These are phyloP conservation scores for Phoma herbarum DNA, from an alignment of 2,329 filamentous ascomycete species.

Conservation along the genomic window DNA sequence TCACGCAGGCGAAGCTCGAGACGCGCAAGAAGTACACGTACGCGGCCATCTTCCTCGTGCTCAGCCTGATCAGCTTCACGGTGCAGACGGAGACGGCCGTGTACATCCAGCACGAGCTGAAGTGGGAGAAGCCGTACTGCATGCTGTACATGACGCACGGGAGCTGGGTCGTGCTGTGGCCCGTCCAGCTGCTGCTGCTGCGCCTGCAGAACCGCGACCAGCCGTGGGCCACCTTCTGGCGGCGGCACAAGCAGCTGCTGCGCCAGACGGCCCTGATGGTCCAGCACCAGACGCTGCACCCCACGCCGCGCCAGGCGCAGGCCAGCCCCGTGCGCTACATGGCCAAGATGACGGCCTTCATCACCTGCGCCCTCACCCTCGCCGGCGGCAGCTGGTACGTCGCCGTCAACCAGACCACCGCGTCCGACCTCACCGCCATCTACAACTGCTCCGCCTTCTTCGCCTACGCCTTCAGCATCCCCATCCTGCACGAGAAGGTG, in stretches of 20 bases:
- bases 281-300: slow-evolving; percentile 76
- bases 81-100: slow-evolving; percentile 95
- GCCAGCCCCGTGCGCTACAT: slow-evolving; percentile 75
- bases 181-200: slow-evolving; percentile 79
- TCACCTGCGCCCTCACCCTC: slow-evolving; percentile 86
- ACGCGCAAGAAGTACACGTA: slow-evolving; percentile 86
- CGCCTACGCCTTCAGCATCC: slow-evolving; percentile 95
- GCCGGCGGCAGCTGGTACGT: slow-evolving; percentile 96
- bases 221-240: slow-evolving; percentile 88
- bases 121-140: slow-evolving; percentile 99
- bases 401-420: slow-evolving; percentile 90
- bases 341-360: slow-evolving; percentile 77
- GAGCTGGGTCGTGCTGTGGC: slow-evolving; percentile 92
- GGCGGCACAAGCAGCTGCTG: slow-evolving; percentile 70
- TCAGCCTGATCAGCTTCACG: slow-evolving; percentile 88
- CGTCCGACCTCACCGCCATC: slow-evolving; percentile 93
- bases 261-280: slow-evolving; percentile 83
- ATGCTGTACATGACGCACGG: slow-evolving; percentile 99
- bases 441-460: slow-evolving; percentile 99
- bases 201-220: slow-evolving; percentile 79
- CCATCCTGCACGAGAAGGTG: slow-evolving; percentile 84
- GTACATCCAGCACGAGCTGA: slow-evolving; percentile 89
- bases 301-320: slow-evolving; percentile 59
- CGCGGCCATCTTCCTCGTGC: slow-evolving; percentile 80
- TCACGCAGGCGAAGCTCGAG: slow-evolving; percentile 67